These are phyloP conservation scores for Blastomyces emzantsi DNA, from an alignment of 2,329 filamentous ascomycete species.

Conservation along the genomic window DNA sequence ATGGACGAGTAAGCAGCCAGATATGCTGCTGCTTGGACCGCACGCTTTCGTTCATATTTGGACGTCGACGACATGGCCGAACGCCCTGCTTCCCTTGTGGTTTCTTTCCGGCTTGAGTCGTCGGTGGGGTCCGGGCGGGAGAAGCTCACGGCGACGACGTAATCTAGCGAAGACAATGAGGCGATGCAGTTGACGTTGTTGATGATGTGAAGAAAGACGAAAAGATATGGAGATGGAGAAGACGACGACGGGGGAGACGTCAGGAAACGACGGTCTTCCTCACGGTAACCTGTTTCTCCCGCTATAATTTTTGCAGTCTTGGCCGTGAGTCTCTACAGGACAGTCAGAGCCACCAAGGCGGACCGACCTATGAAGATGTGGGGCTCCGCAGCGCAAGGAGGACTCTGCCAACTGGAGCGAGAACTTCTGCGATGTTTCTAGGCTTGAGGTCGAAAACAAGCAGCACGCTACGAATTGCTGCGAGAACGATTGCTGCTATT, in stretches of 20 bases:
- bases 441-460: slow-evolving; percentile 4
- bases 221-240: background rate
- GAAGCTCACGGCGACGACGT: background rate
- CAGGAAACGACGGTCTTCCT: background rate
- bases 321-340: background rate
- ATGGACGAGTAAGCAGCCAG: slow-evolving; percentile 5
- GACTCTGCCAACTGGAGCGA: background rate
- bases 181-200: background rate
- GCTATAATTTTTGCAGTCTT: background rate
- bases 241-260: background rate
- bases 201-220: background rate
- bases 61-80: slow-evolving; percentile 8
- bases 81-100: background rate
- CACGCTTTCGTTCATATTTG: slow-evolving; percentile 5
- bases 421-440: slow-evolving; percentile 18
- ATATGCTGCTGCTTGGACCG: slow-evolving; percentile 8
- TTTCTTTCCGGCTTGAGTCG: background rate
- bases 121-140: background rate
- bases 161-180: background rate
- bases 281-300: background rate
- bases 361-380: background rate
- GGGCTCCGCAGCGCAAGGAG: slow-evolving; percentile 3
- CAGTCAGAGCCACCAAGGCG: background rate
- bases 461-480: background rate
- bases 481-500: slow-evolving; percentile 1